These are phyloP conservation scores for Saccharata proteae DNA, from an alignment of 2,329 filamentous ascomycete genomes.

Conservation along the genomic window DNA sequence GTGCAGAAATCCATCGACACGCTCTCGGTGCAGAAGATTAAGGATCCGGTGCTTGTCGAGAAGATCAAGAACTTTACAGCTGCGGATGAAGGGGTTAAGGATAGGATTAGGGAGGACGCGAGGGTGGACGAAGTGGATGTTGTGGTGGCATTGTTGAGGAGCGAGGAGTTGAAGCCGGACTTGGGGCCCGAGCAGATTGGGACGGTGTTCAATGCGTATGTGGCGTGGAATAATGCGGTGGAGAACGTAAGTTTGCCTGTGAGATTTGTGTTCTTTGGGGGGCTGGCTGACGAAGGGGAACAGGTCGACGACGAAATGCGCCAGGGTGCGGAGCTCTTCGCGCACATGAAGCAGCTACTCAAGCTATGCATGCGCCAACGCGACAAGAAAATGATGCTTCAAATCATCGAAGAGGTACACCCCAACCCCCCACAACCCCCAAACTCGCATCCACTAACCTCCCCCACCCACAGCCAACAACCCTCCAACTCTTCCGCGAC, in stretches of 20 bases:
- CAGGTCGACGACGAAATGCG: constrained; percentile 72
- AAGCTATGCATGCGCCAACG: constrained; percentile 84
- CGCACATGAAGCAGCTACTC: constrained; percentile 84
- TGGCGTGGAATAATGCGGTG: constrained; percentile 89
- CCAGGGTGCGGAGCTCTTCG: constrained; percentile 83
- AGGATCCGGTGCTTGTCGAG: constrained; percentile 63
- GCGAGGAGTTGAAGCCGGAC: constrained; percentile 60
- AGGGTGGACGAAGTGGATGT: constrained; percentile 64
- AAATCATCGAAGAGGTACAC: constrained; percentile 70
- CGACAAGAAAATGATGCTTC: constrained; percentile 95
- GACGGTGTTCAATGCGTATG: constrained; percentile 84
- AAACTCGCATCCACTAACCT: constrained; percentile 9
- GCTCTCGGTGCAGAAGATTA: constrained; percentile 57
- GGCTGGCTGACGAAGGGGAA: constrained; percentile 13
- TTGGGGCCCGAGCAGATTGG: constrained; percentile 66
- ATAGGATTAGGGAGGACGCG: constrained; percentile 62
- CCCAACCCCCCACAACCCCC: background rate
- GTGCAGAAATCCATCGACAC: constrained; percentile 81
- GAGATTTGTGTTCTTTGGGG: too few relatives aligned
- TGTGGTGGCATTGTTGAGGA: constrained; percentile 72
- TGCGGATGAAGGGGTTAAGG: constrained; percentile 62
- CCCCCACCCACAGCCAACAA: constrained; percentile 51
- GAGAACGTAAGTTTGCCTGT: constrained; percentile 47
- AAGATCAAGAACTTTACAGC: constrained; percentile 76
- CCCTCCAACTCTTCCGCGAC: constrained; percentile 87